Conservation (phyloP, 148 eudicot genomes). For the Pharnaceum exiguum region DNA sequence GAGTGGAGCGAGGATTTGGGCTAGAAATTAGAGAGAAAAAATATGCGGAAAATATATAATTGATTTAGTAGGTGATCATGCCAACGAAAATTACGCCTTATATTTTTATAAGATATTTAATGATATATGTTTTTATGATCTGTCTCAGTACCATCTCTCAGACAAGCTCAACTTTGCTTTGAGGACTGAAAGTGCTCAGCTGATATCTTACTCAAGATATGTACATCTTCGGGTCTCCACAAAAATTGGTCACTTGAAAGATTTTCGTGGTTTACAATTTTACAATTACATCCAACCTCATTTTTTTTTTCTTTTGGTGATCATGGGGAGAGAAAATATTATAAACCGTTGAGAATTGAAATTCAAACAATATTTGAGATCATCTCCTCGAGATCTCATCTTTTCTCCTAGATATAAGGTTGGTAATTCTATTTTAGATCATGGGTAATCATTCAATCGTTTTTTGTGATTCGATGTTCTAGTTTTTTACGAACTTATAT, state of each 20-base stretch:
- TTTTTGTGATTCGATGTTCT: background rate
- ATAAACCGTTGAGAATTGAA: constrained; percentile 11
- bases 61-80: background rate
- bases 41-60: background rate
- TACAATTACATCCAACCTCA: background rate
- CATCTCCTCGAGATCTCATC: background rate
- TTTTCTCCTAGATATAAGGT: background rate
- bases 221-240: background rate
- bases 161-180: constrained; percentile 26
- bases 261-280: background rate
- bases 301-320: background rate
- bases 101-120: constrained; percentile 6
- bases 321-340: background rate
- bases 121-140: constrained; percentile 10
- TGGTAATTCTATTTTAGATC: too few species aligned
- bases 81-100: background rate
- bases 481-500: too few species aligned
- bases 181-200: constrained; percentile 25
- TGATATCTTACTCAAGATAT: background rate
- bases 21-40: background rate
- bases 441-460: background rate
- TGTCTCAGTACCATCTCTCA: constrained; percentile 21
- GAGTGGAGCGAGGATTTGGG: constrained; percentile 25
- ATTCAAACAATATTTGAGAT: background rate
- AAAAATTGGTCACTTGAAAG: constrained; percentile 1